Percentiles rank a stretch among this genome's conserved stretches.
Evolutionary conservation across 2,329 filamentous ascomycete genomes (phyloP).

Genomic region (Fusarium nodosum): DNA sequence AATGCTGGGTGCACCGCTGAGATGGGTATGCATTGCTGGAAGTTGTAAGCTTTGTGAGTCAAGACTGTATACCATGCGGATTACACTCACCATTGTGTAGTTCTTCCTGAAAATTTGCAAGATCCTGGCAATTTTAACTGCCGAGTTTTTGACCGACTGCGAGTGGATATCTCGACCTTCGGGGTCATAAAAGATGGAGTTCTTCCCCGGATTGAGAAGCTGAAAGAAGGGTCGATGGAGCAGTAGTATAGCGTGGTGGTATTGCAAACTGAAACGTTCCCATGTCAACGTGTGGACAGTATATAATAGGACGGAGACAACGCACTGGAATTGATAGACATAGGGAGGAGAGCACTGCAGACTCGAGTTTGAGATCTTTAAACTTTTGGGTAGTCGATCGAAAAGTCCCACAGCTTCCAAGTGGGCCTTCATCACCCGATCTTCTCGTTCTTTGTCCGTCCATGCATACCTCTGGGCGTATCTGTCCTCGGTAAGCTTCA

Average conservation of each 20-base stretch:
- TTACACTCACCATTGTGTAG: background rate
- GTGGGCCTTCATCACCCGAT: background rate
- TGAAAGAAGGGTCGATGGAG: background rate
- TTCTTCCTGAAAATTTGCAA: background rate
- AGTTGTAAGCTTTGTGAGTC: background rate
- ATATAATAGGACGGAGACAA: background rate
- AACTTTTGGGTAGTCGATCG: background rate
- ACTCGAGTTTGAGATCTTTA: background rate
- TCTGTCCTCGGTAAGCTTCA: background rate
- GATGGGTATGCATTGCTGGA: background rate
- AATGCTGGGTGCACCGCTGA: background rate
- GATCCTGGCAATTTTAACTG: background rate
- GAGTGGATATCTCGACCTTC: background rate
- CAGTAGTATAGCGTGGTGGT: background rate
- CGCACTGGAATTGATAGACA: background rate
- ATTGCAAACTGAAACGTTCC: background rate
- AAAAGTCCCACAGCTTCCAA: background rate
- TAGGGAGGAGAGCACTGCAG: background rate
- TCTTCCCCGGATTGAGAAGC: background rate
- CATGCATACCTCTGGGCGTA: background rate
- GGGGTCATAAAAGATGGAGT: background rate
- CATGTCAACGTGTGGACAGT: background rate
- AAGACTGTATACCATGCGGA: too few species aligned
- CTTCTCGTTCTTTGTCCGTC: background rate
- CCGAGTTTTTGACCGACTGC: background rate